Evolutionary conservation across 768 basidiomycete species (phyloP).

Genomic region (Lentinula boryana): DNA sequence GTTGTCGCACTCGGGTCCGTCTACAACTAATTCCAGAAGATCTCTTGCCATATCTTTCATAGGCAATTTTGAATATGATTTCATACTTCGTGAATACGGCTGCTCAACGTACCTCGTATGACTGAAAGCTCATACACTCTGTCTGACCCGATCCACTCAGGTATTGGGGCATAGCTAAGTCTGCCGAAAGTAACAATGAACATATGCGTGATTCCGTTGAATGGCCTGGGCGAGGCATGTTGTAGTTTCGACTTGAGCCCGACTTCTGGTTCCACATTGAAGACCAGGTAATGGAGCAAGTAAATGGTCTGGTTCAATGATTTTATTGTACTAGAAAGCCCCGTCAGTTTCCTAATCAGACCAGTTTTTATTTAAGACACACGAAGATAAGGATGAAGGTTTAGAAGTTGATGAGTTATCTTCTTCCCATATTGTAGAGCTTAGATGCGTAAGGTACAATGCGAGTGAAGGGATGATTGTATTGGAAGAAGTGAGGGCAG

Average conservation of each 20-base stretch:
- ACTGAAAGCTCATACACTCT: conserved; percentile 34
- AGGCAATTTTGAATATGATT: neutral
- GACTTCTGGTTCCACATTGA: conserved; percentile 34
- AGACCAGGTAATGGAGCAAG: conserved; percentile 61
- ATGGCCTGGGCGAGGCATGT: conserved; percentile 44
- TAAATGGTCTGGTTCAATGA: conserved; percentile 47
- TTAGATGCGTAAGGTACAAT: conserved; percentile 43
- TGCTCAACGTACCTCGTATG: conserved; percentile 37
- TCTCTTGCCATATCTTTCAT: conserved; percentile 51
- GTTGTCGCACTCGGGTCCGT: conserved; percentile 64
- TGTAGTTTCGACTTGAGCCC: conserved; percentile 57
- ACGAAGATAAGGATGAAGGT: conserved; percentile 30
- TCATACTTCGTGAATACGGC: conserved; percentile 2
- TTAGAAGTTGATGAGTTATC: conserved; percentile 35
- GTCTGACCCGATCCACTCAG: conserved; percentile 47
- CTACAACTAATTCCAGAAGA: conserved; percentile 61
- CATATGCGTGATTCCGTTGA: conserved; percentile 59
- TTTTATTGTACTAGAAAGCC: conserved; percentile 38
- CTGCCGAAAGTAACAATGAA: conserved; percentile 77
- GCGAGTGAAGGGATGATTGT: conserved; percentile 63
- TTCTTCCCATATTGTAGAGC: conserved; percentile 63
- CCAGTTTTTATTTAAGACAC: conserved; percentile 11
- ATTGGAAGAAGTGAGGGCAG: conserved; percentile 36
- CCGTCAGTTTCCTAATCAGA: conserved; percentile 3
- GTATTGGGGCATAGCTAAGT: conserved; percentile 62